phyloP scores from a whole-genome alignment of 306 rosid species.

The Cotoneaster glaucophyllus region DNA sequence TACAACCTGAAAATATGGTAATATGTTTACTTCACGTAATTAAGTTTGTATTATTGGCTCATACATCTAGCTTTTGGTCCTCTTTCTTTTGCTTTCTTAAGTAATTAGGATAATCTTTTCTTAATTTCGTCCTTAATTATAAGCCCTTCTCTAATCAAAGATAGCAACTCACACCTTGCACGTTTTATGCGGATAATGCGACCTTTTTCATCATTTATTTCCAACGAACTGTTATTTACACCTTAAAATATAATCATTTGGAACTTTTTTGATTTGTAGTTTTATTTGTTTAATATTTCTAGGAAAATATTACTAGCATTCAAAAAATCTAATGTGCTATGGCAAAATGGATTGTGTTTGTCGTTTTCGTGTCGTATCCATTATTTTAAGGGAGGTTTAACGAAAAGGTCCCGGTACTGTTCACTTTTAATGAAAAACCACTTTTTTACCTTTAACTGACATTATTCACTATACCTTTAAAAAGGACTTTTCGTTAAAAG shows the following conservation, averaged over 20 bases:
- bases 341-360: too few relatives aligned
- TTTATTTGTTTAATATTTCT: background rate
- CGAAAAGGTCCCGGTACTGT: too few relatives aligned
- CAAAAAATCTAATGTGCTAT: too few relatives aligned
- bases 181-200: background rate
- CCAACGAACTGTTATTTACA: fast-evolving
- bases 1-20: slow-evolving; percentile 8
- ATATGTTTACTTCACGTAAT: slow-evolving; percentile 8
- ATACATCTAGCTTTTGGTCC: background rate
- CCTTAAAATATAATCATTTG: too few relatives aligned
- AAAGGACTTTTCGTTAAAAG: too few relatives aligned
- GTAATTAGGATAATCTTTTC: background rate
- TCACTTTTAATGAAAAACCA: too few relatives aligned
- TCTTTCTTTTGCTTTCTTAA: background rate
- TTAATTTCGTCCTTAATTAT: background rate
- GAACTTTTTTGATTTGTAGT: background rate
- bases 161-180: background rate
- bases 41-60: background rate
- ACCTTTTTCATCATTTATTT: background rate
- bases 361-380: too few relatives aligned
- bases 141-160: background rate
- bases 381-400: too few relatives aligned
- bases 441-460: too few relatives aligned
- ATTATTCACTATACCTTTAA: too few relatives aligned
- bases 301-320: too few relatives aligned